These are phyloP conservation scores for Tetracladium setigerum DNA, from an alignment of 495 filamentous ascomycete species.

Conservation along the genomic window DNA sequence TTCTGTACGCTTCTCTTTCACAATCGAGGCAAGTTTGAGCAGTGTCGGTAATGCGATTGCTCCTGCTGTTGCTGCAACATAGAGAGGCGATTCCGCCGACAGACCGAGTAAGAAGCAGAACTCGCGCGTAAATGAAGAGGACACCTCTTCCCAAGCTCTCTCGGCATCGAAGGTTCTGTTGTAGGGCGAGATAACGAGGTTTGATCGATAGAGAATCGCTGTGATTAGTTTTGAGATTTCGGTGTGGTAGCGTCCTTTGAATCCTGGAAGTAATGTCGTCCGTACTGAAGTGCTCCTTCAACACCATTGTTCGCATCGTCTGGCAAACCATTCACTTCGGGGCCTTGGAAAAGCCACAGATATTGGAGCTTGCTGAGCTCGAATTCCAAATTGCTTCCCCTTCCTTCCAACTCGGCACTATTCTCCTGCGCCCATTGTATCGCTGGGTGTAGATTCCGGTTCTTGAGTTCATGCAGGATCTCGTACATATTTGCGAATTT, in stretches of 20 bases:
- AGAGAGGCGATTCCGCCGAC: conserved; percentile 81
- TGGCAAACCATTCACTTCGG: conserved; percentile 35
- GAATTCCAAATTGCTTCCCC: conserved; percentile 91
- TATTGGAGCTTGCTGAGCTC: conserved; percentile 84
- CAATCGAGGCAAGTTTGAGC: conserved; percentile 73
- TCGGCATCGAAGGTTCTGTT: conserved; percentile 61
- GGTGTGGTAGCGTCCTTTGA: conserved; percentile 58
- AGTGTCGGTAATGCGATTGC: conserved; percentile 82
- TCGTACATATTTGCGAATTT: conserved; percentile 86
- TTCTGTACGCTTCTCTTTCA: conserved; percentile 80
- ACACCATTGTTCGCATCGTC: conserved; percentile 37
- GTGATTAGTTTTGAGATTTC: conserved; percentile 73
- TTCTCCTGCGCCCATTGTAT: conserved; percentile 79
- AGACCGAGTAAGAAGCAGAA: conserved; percentile 90
- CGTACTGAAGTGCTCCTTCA: conserved; percentile 64
- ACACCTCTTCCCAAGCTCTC: conserved; percentile 70
- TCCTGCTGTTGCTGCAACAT: conserved; percentile 85
- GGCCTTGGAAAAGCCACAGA: conserved; percentile 66
- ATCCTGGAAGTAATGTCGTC: conserved; percentile 54
- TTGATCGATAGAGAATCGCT: conserved; percentile 69
- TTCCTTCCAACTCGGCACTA: conserved; percentile 58
- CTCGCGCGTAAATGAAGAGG: conserved; percentile 79
- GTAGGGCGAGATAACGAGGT: conserved; percentile 67
- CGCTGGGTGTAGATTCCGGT: conserved; percentile 67
- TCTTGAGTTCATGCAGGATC: conserved; percentile 70